These are phyloP conservation scores for Syzygium aromaticum DNA, from an alignment of 345 rosid species.

Conservation along the genomic window DNA sequence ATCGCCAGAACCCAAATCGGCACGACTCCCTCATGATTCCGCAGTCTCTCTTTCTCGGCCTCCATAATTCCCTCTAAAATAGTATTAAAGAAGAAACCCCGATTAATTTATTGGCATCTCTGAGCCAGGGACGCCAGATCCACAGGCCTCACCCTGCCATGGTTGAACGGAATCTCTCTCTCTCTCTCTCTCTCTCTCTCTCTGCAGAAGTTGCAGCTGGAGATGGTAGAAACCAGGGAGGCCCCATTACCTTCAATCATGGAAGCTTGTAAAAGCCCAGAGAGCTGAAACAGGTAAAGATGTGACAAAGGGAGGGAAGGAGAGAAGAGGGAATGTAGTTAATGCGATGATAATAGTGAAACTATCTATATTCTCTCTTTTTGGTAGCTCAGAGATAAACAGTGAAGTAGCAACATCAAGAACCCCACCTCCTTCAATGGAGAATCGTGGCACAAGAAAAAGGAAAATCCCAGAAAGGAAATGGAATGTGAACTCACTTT, in stretches of 20 bases:
- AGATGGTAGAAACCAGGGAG: slow-evolving; percentile 4
- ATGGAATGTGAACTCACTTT: slow-evolving; percentile 7
- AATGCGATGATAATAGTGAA: neutral
- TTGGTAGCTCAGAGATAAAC: neutral
- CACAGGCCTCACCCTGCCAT: slow-evolving; percentile 25
- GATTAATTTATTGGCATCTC: slow-evolving; percentile 8
- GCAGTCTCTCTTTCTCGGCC: neutral
- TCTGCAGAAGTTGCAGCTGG: neutral
- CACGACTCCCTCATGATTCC: neutral
- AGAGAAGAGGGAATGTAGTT: neutral
- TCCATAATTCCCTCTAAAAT: neutral
- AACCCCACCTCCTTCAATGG: slow-evolving; percentile 6
- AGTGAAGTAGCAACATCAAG: neutral
- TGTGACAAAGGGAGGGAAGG: neutral
- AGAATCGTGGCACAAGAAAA: slow-evolving; percentile 12
- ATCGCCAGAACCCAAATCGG: neutral
- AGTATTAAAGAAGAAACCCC: neutral
- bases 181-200: slow-evolving; percentile 8
- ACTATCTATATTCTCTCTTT: neutral
- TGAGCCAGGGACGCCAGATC: slow-evolving; percentile 44
- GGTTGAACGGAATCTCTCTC: slow-evolving; percentile 38
- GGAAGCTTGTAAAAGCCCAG: neutral
- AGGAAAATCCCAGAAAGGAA: neutral
- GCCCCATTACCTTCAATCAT: neutral
- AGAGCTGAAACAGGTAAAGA: neutral